These are phyloP conservation scores for Ophiobolus disseminans DNA, from an alignment of 2,329 filamentous ascomycete species.

Conservation along the genomic window DNA sequence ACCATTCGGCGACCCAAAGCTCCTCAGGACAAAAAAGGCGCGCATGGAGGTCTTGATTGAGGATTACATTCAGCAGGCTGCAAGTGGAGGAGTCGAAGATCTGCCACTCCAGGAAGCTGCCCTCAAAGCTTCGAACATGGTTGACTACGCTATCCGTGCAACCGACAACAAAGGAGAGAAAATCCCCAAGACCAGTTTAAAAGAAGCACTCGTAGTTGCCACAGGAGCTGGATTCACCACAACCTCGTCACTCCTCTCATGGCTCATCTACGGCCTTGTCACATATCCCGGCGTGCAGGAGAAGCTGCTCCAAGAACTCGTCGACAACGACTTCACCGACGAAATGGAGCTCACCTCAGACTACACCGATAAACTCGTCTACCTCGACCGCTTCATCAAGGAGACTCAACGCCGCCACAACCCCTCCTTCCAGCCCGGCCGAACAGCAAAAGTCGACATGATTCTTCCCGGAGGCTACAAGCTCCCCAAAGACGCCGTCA, in stretches of 20 bases:
- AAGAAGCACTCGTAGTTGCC: conserved; percentile 57
- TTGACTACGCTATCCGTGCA: conserved; percentile 62
- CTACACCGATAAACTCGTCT: conserved; percentile 53
- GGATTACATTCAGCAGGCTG: conserved; percentile 20
- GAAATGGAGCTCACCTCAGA: conserved; percentile 46
- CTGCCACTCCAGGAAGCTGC: conserved; percentile 49
- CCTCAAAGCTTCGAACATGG: conserved; percentile 41
- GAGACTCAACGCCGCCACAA: conserved; percentile 67
- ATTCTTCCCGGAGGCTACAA: conserved; percentile 67
- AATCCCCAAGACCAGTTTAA: conserved; percentile 55
- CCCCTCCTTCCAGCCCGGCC: conserved; percentile 61
- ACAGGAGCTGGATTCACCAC: conserved; percentile 68
- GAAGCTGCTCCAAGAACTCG: conserved; percentile 63
- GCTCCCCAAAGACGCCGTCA: conserved; percentile 59
- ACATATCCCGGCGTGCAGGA: conserved; percentile 64
- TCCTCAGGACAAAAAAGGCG: conserved; percentile 31
- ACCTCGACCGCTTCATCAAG: conserved; percentile 66
- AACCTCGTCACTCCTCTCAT: conserved; percentile 64
- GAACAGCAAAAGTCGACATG: conserved; percentile 63
- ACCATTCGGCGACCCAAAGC: conserved; percentile 63
- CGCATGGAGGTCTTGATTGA: conserved; percentile 26
- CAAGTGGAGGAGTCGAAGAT: conserved; percentile 31
- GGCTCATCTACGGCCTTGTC: conserved; percentile 63
- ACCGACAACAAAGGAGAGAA: conserved; percentile 63
- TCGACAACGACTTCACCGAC: conserved; percentile 50